phyloP scores from a whole-genome alignment of 2,329 filamentous ascomycete genomes.

The Sclerotinia sclerotiorum region DNA sequence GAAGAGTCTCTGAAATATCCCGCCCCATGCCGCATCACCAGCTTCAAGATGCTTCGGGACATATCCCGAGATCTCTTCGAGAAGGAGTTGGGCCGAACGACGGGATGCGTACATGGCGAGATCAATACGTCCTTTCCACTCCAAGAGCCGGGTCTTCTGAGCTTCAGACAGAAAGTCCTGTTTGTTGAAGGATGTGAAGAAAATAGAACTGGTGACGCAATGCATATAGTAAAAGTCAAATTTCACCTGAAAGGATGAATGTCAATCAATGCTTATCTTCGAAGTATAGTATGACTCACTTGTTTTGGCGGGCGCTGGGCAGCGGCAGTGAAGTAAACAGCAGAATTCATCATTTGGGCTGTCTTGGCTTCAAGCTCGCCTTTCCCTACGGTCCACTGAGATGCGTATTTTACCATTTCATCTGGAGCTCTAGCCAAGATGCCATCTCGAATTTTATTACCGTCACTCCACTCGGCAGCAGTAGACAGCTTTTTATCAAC shows the following conservation, averaged over 20 bases:
- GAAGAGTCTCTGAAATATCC: conserved; percentile 51
- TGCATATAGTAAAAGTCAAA: conserved; percentile 87
- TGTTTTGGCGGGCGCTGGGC: conserved; percentile 63
- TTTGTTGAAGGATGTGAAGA: conserved; percentile 69
- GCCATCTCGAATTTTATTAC: conserved; percentile 67
- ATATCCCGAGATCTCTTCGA: conserved; percentile 62
- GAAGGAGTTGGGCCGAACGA: conserved; percentile 58
- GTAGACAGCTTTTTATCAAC: conserved; percentile 55
- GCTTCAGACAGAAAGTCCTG: conserved; percentile 59
- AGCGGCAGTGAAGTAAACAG: conserved; percentile 50
- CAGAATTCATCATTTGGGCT: conserved; percentile 69
- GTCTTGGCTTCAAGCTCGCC: conserved; percentile 51
- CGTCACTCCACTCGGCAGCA: conserved; percentile 53
- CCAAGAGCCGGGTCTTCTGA: conserved; percentile 68
- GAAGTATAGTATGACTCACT: conserved; percentile 10
- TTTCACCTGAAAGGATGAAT: conserved; percentile 49
- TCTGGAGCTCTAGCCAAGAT: conserved; percentile 62
- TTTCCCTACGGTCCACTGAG: conserved; percentile 57
- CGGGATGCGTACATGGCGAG: conserved; percentile 72
- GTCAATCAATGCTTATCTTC: background rate
- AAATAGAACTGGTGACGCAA: conserved; percentile 66
- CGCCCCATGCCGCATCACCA: conserved; percentile 38
- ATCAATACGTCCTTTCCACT: conserved; percentile 79
- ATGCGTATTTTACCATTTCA: conserved; percentile 61
- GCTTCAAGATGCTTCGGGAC: conserved; percentile 43